Evolutionary conservation across 192 early-diverging fungal species (phyloP).

Genomic region (Blastocladiella britannica): DNA sequence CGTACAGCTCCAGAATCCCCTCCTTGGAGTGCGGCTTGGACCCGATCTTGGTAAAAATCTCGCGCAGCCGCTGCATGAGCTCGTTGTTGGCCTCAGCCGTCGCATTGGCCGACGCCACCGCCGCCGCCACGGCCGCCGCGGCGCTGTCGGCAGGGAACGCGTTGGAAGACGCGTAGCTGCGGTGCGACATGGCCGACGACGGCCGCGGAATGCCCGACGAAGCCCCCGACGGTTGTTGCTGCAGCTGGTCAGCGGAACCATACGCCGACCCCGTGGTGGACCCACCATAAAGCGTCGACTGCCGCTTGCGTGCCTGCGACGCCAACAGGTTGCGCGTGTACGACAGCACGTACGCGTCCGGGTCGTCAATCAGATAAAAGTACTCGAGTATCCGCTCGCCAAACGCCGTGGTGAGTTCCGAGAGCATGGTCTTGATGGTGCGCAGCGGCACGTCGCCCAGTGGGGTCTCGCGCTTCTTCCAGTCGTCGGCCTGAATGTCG

Average conservation of each 20-base stretch:
- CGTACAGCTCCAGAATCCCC: slow-evolving; percentile 53
- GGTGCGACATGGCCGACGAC: slow-evolving; percentile 3
- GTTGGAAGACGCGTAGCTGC: slow-evolving; percentile 6
- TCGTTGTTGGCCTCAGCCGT: slow-evolving; percentile 26
- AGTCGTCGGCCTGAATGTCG: slow-evolving; percentile 57
- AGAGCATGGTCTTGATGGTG: slow-evolving; percentile 79
- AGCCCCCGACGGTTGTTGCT: background rate
- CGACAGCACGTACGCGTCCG: slow-evolving; percentile 42
- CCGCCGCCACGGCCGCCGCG: slow-evolving; percentile 6
- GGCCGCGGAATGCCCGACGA: background rate
- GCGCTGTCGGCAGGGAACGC: slow-evolving; percentile 4
- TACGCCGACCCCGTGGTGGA: slow-evolving; percentile 11
- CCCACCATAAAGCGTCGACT: too few relatives aligned
- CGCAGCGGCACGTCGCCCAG: slow-evolving; percentile 83
- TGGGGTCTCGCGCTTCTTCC: slow-evolving; percentile 57
- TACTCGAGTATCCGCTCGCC: slow-evolving; percentile 38
- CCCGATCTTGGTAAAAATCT: slow-evolving; percentile 52
- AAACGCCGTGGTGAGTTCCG: slow-evolving; percentile 48
- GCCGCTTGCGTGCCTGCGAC: background rate
- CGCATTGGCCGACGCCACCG: slow-evolving; percentile 7
- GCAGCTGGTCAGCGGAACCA: slow-evolving; percentile 1
- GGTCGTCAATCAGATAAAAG: slow-evolving; percentile 36
- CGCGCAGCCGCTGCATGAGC: slow-evolving; percentile 34
- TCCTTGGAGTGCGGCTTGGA: slow-evolving; percentile 43
- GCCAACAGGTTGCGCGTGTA: slow-evolving; percentile 35